Percentiles rank a stretch among this genome's conserved stretches.
Evolutionary conservation across 2,329 filamentous ascomycete species (phyloP).

Genomic region (Beauveria varroae): DNA sequence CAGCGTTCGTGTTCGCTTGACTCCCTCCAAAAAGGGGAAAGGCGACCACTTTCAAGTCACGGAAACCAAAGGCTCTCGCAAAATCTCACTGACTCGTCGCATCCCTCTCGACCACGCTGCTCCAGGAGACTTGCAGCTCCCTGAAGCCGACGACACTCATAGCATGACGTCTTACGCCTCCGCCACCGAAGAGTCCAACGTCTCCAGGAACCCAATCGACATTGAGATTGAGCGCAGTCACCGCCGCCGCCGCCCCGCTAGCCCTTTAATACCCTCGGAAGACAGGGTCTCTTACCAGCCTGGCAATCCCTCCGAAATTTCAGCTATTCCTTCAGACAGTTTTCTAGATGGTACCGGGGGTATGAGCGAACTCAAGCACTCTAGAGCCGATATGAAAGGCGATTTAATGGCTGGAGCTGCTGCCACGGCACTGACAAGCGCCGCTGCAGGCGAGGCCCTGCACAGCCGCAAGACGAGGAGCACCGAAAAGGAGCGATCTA

Average conservation of each 20-base stretch:
- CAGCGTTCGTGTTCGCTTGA: constrained; percentile 72
- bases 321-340: constrained; percentile 59
- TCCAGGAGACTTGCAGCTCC: constrained; percentile 35
- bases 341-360: constrained; percentile 53
- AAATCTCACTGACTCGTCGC: constrained; percentile 47
- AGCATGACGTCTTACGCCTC: constrained; percentile 71
- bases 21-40: constrained; percentile 62
- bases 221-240: constrained; percentile 70
- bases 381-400: constrained; percentile 29
- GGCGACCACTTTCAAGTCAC: constrained; percentile 83
- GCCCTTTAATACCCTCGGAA: constrained; percentile 53
- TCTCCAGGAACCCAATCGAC: constrained; percentile 72
- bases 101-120: constrained; percentile 44
- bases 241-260: constrained; percentile 57
- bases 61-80: constrained; percentile 66
- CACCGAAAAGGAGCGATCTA: constrained; percentile 34
- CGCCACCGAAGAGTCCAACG: constrained; percentile 69
- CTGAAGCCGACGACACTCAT: constrained; percentile 52
- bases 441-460: constrained; percentile 19
- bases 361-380: constrained; percentile 33
- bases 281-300: constrained; percentile 49
- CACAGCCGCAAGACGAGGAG: constrained; percentile 37
- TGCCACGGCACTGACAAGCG: constrained; percentile 19
- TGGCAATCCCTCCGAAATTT: constrained; percentile 74
- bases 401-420: constrained; percentile 32